These are phyloP conservation scores for Bonia amplexicaulis DNA, from an alignment of 176 grass and related monocot species.

Conservation along the genomic window DNA sequence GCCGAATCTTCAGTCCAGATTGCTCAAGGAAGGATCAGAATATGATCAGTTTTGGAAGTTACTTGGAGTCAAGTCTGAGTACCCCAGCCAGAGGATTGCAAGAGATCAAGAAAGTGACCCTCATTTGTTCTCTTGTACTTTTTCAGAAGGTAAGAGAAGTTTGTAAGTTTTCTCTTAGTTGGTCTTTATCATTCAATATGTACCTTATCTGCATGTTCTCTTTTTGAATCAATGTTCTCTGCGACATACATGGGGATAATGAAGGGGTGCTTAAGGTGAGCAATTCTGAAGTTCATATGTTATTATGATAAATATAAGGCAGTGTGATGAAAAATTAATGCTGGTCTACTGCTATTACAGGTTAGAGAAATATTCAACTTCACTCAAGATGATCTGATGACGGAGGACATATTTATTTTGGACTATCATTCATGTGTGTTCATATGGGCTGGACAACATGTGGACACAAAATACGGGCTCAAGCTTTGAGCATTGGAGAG, in stretches of 20 bases:
- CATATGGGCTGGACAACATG: conserved; percentile 82
- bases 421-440: conserved; percentile 79
- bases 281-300: conserved; percentile 16
- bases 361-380: conserved; percentile 98
- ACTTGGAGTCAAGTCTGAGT: conserved; percentile 87
- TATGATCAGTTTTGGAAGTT: conserved; percentile 94
- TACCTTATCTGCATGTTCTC: conserved; percentile 30
- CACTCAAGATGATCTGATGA: conserved; percentile 97
- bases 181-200: conserved; percentile 21
- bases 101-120: conserved; percentile 84
- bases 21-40: conserved; percentile 95
- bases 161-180: conserved; percentile 10
- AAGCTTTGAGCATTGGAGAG: conserved; percentile 91
- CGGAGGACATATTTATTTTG: conserved; percentile 92
- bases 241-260: conserved; percentile 32
- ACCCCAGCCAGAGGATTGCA: conserved; percentile 74
- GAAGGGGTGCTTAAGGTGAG: conserved; percentile 89
- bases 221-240: conserved; percentile 32
- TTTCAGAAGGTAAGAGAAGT: conserved; percentile 63
- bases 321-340: conserved; percentile 18
- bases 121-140: conserved; percentile 85
- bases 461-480: conserved; percentile 60
- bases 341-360: conserved; percentile 46
- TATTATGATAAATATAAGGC: conserved; percentile 4
- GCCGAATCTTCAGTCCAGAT: conserved; percentile 91